Base-by-base conservation (phyloP, 78 protist species). In the Dictyostelium capitatum region DNA sequence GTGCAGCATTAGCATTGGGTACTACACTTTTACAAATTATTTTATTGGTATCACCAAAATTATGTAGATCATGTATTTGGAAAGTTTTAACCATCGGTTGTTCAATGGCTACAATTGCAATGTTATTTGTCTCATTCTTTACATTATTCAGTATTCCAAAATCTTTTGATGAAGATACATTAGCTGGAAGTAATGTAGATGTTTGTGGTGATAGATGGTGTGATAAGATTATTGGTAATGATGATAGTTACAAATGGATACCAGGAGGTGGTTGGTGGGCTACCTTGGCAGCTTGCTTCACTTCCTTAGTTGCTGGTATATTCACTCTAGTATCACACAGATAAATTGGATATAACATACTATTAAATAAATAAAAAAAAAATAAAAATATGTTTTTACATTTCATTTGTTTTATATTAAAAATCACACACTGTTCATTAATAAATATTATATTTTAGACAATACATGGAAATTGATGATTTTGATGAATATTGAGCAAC, bases 61-160 rank as follows among this genome's bases (percentile, higher is more conserved):
- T 62, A 10, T 85, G 92, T 28, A 62, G 92, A 46, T 54, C 75
- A 23, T 74, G 82, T 43, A 28, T 85, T 46, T 85, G 92, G 92
- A 85, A 85, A 32, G 5, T 85, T 8, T 25, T 85, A 9, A 74
- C 78, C 41, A 85, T 85, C 59, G 92, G 83, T 75, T 72, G 92
- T 23, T 32, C 92, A 19, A 59, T 50, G 14, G 78, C 75, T 25
- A 32, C 79, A 11, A 15, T 81, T 59, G 53, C 28, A 8, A 41
- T 81, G 28, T 25, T 69, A 23, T 48, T 81, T 28, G 67, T 81
- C 0, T 62, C 89, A 15, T 69, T 81, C 59, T 65, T 81, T 23
- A 81, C 64, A 10, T 65, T 81, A 10, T 30, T 81, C 5, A 79
- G 79, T 48, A 28, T 53, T n/a, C 89, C 89, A 59, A 81, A 81